Conservation (phyloP, 208 protist genomes). For the Acanthamoeba sp. region DNA sequence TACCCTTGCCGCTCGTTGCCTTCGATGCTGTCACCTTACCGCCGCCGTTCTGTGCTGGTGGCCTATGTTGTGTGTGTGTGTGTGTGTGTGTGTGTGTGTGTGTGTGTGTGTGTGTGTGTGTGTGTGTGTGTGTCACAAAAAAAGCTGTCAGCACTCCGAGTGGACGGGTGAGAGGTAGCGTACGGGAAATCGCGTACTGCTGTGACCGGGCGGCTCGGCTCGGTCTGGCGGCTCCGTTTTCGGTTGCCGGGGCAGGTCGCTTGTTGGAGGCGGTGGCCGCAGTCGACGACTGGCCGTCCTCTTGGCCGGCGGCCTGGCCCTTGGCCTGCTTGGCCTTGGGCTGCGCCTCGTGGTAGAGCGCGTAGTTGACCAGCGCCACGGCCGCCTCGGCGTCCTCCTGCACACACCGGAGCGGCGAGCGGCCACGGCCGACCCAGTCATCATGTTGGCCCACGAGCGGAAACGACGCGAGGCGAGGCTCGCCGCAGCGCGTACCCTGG, state of each 20-base stretch:
- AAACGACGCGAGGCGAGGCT: too few species aligned
- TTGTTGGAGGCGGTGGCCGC: background rate
- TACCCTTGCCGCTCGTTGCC: background rate
- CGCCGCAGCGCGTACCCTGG: too few species aligned
- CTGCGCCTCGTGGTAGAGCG: conserved; percentile 51
- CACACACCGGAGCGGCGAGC: background rate
- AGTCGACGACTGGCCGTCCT: background rate
- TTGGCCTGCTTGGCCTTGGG: background rate
- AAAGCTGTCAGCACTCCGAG: too few species aligned
- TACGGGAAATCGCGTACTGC: too few species aligned
- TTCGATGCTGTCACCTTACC: background rate
- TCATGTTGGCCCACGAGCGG: too few species aligned
- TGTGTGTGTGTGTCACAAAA: background rate
- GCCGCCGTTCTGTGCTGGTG: background rate
- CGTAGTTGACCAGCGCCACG: conserved; percentile 55
- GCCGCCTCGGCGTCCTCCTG: conserved; percentile 47
- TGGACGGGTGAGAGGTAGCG: too few species aligned
- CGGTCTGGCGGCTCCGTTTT: background rate
- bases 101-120: too few species aligned
- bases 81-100: too few species aligned
- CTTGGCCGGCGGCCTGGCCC: background rate
- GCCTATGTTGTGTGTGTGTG: too few species aligned
- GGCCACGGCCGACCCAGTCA: too few species aligned
- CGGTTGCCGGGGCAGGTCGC: background rate
- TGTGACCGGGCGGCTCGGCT: background rate